These are phyloP conservation scores for Medicago lupulina DNA, from an alignment of 306 rosid genomes.

Conservation along the genomic window DNA sequence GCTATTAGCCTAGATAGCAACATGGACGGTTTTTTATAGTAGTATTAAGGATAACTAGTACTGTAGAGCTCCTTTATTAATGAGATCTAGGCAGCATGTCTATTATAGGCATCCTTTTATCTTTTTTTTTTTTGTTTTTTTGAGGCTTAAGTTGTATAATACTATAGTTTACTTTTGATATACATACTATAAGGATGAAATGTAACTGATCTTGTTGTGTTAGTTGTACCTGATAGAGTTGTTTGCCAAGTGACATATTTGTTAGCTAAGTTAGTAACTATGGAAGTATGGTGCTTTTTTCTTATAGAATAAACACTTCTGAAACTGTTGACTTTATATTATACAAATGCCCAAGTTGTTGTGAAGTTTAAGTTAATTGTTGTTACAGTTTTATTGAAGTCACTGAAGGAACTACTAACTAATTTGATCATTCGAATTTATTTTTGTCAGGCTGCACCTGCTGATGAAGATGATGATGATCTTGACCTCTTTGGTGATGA, in stretches of 20 bases:
- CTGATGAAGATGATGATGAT: conserved; percentile 71
- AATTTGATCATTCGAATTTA: conserved; percentile 2
- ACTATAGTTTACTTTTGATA: not conserved
- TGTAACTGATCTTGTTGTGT: not conserved
- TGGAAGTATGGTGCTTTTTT: not conserved
- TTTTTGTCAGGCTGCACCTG: conserved; percentile 61
- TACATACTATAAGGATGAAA: not conserved
- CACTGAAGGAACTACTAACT: not conserved
- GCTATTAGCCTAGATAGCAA: not conserved
- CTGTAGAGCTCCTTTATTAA: not conserved
- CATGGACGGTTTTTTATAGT: not conserved
- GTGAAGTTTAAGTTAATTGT: not conserved
- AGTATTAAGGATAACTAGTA: not conserved
- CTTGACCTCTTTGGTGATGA: conserved; percentile 92
- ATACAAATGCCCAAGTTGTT: not conserved
- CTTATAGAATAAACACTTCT: not conserved
- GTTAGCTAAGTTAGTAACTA: not conserved
- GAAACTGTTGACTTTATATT: not conserved
- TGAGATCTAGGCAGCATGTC: not conserved
- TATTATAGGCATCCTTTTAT: not conserved
- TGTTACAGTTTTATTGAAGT: not conserved
- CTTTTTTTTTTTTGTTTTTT: not conserved
- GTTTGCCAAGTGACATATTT: not conserved
- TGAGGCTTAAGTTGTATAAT: not conserved
- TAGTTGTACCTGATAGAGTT: not conserved